Conservation (phyloP, 352 stramenopile species). For the Halophytophthora polymorphica region DNA sequence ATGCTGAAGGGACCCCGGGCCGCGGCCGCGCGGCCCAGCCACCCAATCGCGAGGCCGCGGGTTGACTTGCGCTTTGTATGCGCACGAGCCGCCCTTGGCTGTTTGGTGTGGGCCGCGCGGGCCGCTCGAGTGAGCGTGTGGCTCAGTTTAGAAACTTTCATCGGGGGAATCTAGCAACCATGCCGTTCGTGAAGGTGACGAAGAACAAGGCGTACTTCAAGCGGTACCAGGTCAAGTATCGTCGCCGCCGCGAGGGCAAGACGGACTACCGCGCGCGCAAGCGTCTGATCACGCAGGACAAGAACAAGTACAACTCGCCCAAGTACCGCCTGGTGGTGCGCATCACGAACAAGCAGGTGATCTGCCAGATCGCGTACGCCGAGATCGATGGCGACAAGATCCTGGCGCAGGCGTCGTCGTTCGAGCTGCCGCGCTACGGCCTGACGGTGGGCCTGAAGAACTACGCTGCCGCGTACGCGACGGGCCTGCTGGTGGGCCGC, state of each 20-base stretch:
- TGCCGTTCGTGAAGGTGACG: slow-evolving; percentile 97
- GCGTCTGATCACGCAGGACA: slow-evolving; percentile 97
- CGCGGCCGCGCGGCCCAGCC: slow-evolving; percentile 11
- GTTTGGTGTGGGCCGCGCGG: too few relatives aligned
- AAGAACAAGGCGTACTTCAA: slow-evolving; percentile 99
- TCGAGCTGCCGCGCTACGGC: slow-evolving; percentile 97
- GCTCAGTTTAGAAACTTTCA: slow-evolving; percentile 73
- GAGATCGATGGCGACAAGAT: slow-evolving; percentile 99
- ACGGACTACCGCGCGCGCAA: slow-evolving; percentile 99
- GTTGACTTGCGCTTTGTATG: slow-evolving; percentile 1
- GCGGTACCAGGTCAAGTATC: slow-evolving; percentile 99
- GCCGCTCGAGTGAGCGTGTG: too few relatives aligned
- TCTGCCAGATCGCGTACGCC: slow-evolving; percentile 98
- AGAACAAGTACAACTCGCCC: slow-evolving; percentile 99
- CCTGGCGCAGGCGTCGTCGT: slow-evolving; percentile 91
- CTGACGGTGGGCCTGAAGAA: slow-evolving; percentile 98
- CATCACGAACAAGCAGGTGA: slow-evolving; percentile 96
- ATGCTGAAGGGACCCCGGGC: slow-evolving; percentile 3
- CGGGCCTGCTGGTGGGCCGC: slow-evolving; percentile 92
- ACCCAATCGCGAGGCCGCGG: slow-evolving; percentile 2
- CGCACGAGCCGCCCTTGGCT: not conserved
- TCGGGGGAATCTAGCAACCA: slow-evolving; percentile 38
- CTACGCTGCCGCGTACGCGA: slow-evolving; percentile 99
- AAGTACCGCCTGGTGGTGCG: slow-evolving; percentile 97
- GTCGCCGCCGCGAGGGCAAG: slow-evolving; percentile 97